Conservation (phyloP, 495 filamentous ascomycete species). For the Neurospora intermedia region DNA sequence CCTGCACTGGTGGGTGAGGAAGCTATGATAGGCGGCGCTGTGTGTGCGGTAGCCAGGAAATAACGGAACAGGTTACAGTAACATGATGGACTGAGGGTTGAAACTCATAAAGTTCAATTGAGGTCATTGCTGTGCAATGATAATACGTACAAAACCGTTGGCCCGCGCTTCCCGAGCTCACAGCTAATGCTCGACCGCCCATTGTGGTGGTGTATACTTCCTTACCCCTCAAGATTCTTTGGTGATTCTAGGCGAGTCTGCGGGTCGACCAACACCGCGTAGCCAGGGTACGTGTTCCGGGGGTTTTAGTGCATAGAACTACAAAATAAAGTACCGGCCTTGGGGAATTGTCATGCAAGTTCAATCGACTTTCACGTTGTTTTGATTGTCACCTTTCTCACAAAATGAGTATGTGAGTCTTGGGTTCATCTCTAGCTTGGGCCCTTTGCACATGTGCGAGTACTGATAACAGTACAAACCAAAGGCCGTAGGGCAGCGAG, state of each 20-base stretch:
- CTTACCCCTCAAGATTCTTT: background rate
- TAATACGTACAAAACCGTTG: background rate
- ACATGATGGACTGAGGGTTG: background rate
- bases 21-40: background rate
- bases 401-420: background rate
- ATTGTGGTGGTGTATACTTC: background rate
- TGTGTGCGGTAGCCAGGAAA: background rate
- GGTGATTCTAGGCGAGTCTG: background rate
- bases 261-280: background rate
- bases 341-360: no score
- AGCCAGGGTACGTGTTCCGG: background rate
- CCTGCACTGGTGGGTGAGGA: background rate
- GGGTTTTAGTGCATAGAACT: background rate
- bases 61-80: background rate
- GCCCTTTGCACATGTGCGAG: background rate
- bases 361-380: background rate
- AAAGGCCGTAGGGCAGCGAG: background rate
- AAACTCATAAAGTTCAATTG: background rate
- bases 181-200: background rate
- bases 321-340: background rate
- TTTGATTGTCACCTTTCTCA: background rate
- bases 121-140: background rate
- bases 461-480: background rate
- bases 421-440: background rate
- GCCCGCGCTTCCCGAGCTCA: background rate